Conservation (phyloP, 2,329 filamentous ascomycete species). For the Ploettnerulaceae sp. region DNA sequence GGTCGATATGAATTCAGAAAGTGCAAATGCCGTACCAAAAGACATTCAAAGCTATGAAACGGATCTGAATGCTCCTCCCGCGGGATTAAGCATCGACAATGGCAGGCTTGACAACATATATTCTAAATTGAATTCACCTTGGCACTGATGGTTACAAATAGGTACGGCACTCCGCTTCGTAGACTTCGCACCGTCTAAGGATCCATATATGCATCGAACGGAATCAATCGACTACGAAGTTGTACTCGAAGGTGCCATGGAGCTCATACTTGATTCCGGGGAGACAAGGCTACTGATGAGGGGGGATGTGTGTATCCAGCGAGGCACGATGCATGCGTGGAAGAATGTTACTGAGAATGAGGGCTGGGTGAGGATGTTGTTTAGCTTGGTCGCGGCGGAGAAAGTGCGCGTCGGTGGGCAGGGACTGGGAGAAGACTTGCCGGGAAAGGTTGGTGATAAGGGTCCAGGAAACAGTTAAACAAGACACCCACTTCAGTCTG, state of each 20-base stretch:
- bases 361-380: slow-evolving; percentile 21
- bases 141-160: neutral
- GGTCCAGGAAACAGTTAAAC: neutral
- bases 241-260: slow-evolving; percentile 38
- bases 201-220: slow-evolving; percentile 38
- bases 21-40: slow-evolving; percentile 8
- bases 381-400: slow-evolving; percentile 18
- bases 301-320: slow-evolving; percentile 40
- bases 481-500: no score
- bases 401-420: slow-evolving; percentile 14
- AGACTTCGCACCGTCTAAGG: slow-evolving; percentile 17
- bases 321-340: slow-evolving; percentile 42
- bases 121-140: no score
- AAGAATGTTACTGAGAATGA: slow-evolving; percentile 34
- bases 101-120: no score
- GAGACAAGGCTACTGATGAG: slow-evolving; percentile 36
- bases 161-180: slow-evolving; percentile 19
- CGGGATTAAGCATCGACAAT: slow-evolving; percentile 14
- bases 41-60: slow-evolving; percentile 19
- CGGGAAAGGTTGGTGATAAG: slow-evolving; percentile 4
- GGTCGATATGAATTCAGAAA: slow-evolving; percentile 13
- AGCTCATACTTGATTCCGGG: slow-evolving; percentile 37
- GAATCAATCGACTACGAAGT: slow-evolving; percentile 39
- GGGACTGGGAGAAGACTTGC: slow-evolving; percentile 18
- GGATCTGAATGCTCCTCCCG: slow-evolving; percentile 16